phyloP scores from a whole-genome alignment of 2,329 filamentous ascomycete genomes.

The Apiospora phragmitis region DNA sequence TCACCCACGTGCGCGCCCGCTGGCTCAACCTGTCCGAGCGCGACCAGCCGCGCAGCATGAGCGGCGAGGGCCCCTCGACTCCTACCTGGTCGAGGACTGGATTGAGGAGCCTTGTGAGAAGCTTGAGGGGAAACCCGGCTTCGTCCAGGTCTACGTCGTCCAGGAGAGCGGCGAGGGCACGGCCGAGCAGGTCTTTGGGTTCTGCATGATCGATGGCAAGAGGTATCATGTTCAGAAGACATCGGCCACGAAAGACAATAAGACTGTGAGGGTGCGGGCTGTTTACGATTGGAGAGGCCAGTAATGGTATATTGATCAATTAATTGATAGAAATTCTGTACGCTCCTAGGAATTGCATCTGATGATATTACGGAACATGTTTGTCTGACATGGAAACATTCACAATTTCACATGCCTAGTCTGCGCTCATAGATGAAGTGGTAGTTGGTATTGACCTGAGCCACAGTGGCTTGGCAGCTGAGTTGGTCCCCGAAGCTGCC shows the following conservation, averaged over 20 bases:
- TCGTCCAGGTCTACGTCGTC: constrained; percentile 5
- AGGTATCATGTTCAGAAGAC: constrained; percentile 7
- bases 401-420: background rate
- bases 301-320: background rate
- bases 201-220: background rate
- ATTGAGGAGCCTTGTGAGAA: background rate
- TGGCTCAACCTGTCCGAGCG: background rate
- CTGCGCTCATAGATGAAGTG: background rate
- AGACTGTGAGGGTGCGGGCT: background rate
- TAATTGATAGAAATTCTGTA: background rate
- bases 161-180: constrained; percentile 1
- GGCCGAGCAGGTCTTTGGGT: background rate
- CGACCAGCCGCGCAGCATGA: background rate
- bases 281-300: background rate
- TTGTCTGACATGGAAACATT: background rate
- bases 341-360: background rate
- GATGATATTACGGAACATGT: background rate
- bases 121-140: background rate
- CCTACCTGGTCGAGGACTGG: constrained; percentile 4
- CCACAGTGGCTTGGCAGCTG: background rate
- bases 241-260: background rate
- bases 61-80: background rate
- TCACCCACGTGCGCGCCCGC: background rate
- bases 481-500: background rate
- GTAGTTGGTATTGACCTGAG: background rate